phyloP scores from a whole-genome alignment of 495 filamentous ascomycete genomes.

The Halenospora varia region DNA sequence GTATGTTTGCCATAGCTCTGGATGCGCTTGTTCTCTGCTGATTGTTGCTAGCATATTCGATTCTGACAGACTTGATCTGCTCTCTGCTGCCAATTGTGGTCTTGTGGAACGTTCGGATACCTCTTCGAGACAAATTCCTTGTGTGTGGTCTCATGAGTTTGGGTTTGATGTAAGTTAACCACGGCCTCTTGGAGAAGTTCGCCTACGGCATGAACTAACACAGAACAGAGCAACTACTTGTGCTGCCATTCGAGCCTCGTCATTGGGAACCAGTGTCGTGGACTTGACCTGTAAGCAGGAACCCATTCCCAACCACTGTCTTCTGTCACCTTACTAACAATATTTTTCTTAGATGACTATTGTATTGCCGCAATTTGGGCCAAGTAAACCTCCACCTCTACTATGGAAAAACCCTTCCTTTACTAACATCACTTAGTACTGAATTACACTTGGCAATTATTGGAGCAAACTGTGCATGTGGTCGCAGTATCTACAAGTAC shows the following conservation, averaged over 20 bases:
- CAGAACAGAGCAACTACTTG: constrained; percentile 8
- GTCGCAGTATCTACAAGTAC: constrained; percentile 21
- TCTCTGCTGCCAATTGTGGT: constrained; percentile 27
- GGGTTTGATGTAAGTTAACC: constrained; percentile 9
- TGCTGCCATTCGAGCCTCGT: constrained; percentile 17
- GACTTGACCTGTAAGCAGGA: constrained; percentile 15
- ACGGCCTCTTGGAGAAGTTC: background rate
- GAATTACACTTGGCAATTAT: constrained; percentile 28
- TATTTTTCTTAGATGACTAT: constrained; percentile 13
- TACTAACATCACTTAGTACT: background rate
- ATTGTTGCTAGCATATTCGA: constrained; percentile 19
- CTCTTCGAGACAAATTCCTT: constrained; percentile 16
- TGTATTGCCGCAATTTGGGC: constrained; percentile 27
- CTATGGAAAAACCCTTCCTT: background rate
- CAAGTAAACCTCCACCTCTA: constrained; percentile 9
- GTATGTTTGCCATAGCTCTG: constrained; percentile 8
- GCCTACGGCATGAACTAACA: background rate
- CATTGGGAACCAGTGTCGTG: constrained; percentile 10
- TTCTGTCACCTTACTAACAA: background rate
- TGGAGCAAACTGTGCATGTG: constrained; percentile 24
- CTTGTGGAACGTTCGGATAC: constrained; percentile 24
- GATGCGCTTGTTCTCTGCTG: background rate
- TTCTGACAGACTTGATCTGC: constrained; percentile 28
- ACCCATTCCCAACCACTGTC: background rate
- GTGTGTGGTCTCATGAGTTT: constrained; percentile 27